These are phyloP conservation scores for Beauveria australis DNA, from an alignment of 2,329 filamentous ascomycete genomes.

Conservation along the genomic window DNA sequence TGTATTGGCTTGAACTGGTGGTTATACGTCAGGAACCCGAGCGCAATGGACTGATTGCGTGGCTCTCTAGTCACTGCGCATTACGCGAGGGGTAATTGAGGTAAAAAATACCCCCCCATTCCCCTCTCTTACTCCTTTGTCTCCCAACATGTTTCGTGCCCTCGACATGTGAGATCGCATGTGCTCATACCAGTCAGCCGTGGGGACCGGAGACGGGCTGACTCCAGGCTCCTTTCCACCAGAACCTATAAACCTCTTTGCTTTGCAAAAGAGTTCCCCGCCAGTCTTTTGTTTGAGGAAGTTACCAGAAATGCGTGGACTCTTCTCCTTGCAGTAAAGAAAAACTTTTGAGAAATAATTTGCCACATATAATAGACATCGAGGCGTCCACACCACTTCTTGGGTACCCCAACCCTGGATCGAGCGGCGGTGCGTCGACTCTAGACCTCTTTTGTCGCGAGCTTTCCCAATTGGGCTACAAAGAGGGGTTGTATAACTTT, in stretches of 20 bases:
- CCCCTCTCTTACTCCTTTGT: neutral
- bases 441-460: neutral
- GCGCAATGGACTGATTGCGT: neutral
- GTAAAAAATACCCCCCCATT: neutral
- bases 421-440: neutral
- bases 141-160: neutral
- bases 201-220: neutral
- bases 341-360: neutral
- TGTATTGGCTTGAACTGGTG: neutral
- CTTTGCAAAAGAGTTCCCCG: neutral
- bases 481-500: neutral
- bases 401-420: neutral
- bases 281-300: neutral
- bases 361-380: neutral
- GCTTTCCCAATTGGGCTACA: neutral
- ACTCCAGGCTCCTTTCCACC: neutral
- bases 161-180: conserved; percentile 1
- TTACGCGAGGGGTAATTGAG: neutral
- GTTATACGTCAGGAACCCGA: conserved; percentile 2
- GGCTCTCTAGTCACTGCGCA: neutral
- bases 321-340: neutral
- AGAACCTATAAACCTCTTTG: too few species aligned
- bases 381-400: neutral
- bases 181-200: neutral
- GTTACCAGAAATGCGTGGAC: too few species aligned